A percentile compares a stretch with the other conserved stretches of the same genome.
Conservation (phyloP, 2,329 filamentous ascomycete genomes). For the Triangularia setosa region DNA sequence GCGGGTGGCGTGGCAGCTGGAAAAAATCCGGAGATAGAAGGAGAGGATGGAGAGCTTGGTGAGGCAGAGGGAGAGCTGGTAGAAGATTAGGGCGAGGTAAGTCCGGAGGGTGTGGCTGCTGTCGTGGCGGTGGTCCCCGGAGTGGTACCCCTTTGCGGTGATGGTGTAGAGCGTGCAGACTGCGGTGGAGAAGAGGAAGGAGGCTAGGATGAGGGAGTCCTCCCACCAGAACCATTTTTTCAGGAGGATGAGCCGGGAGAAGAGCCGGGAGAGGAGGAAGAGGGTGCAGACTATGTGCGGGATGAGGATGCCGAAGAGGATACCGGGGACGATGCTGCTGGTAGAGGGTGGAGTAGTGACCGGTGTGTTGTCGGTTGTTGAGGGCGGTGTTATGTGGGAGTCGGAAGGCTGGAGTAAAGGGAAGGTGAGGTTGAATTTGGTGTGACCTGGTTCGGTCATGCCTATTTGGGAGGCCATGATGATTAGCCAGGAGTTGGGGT, state of each 20-base stretch:
- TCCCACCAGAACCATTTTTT: slow-evolving; percentile 33
- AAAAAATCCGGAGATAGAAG: slow-evolving; percentile 39
- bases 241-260: slow-evolving; percentile 30
- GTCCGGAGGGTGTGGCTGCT: slow-evolving; percentile 30
- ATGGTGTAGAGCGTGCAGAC: slow-evolving; percentile 33
- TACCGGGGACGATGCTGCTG: not conserved
- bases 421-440: slow-evolving; percentile 26
- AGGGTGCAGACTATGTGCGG: slow-evolving; percentile 34
- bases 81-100: slow-evolving; percentile 35
- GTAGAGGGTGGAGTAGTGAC: not conserved
- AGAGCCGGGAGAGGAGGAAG: slow-evolving; percentile 28
- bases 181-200: slow-evolving; percentile 32
- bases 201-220: slow-evolving; percentile 32
- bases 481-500: not conserved
- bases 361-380: not conserved
- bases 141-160: slow-evolving; percentile 20
- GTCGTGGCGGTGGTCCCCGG: slow-evolving; percentile 1
- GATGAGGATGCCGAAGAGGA: slow-evolving; percentile 31
- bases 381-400: not conserved
- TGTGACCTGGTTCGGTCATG: slow-evolving; percentile 18
- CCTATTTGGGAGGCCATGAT: not conserved
- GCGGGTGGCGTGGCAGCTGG: slow-evolving; percentile 23
- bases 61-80: slow-evolving; percentile 36
- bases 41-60: slow-evolving; percentile 39
- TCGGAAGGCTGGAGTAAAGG: slow-evolving; percentile 10